Percentiles rank a stretch among this genome's conserved stretches.
Evolutionary conservation across 2,329 filamentous ascomycete species (phyloP).

Genomic region (Arachnomyces sp.): DNA sequence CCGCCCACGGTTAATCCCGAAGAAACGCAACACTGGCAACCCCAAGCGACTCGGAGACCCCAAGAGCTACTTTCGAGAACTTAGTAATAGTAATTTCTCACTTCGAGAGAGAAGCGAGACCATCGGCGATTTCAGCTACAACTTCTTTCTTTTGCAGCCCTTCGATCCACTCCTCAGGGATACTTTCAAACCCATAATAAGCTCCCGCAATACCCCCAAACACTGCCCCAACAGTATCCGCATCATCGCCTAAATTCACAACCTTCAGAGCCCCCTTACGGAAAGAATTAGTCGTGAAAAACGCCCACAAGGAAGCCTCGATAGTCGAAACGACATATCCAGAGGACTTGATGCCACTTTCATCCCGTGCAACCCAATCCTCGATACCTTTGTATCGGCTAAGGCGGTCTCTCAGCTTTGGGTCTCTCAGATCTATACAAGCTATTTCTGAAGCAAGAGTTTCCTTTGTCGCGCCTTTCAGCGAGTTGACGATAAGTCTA

Average conservation of each 20-base stretch:
- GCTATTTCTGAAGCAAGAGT: constrained; percentile 18
- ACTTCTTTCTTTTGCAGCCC: constrained; percentile 19
- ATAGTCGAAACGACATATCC: constrained; percentile 37
- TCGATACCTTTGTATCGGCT: constrained; percentile 11
- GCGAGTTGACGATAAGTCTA: constrained; percentile 21
- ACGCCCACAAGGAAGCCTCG: constrained; percentile 35
- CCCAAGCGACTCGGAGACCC: too few relatives aligned
- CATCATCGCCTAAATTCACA: constrained; percentile 37
- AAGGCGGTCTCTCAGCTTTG: constrained; percentile 15
- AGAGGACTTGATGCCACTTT: constrained; percentile 24
- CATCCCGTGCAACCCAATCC: constrained; percentile 20
- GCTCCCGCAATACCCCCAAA: constrained; percentile 37
- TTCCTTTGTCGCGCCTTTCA: constrained; percentile 20
- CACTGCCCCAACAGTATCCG: constrained; percentile 38
- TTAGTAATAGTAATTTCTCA: too few relatives aligned
- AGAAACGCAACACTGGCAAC: too few relatives aligned
- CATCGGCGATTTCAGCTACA: constrained; percentile 13
- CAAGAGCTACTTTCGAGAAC: too few relatives aligned
- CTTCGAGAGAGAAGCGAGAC: constrained; percentile 4
- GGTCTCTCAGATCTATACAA: constrained; percentile 11
- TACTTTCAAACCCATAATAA: constrained; percentile 30
- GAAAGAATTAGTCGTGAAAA: constrained; percentile 32
- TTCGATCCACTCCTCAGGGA: constrained; percentile 24
- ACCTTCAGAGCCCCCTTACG: constrained; percentile 31
- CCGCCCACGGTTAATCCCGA: too few relatives aligned